These are phyloP conservation scores for Malassezia arunalokei DNA, from an alignment of 1,284 basidiomycete genomes.

Conservation along the genomic window DNA sequence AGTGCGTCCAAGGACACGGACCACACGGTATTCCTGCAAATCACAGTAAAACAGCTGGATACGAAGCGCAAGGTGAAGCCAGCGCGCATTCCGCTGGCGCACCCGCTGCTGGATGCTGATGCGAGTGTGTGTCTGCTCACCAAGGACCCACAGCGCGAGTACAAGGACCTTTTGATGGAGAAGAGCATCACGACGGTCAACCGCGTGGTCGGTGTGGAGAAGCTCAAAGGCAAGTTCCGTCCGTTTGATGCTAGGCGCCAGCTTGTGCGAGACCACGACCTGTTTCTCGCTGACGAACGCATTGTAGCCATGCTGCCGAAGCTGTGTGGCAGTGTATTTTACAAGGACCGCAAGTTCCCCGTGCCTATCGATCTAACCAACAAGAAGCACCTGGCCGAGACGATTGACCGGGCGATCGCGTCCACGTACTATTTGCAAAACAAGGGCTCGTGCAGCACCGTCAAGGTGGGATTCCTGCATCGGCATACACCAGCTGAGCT, in stretches of 20 bases:
- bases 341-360: slow-evolving; percentile 84
- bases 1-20: slow-evolving; percentile 20
- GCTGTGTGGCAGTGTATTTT: slow-evolving; percentile 77
- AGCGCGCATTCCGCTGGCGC: slow-evolving; percentile 54
- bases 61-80: slow-evolving; percentile 29
- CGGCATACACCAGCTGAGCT: slow-evolving; percentile 64
- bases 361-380: slow-evolving; percentile 70
- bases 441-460: slow-evolving; percentile 47
- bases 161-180: slow-evolving; percentile 75
- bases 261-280: slow-evolving; percentile 71
- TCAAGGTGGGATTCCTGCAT: slow-evolving; percentile 65
- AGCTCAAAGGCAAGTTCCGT: slow-evolving; percentile 45
- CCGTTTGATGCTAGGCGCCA: slow-evolving; percentile 74
- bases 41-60: slow-evolving; percentile 31
- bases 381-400: slow-evolving; percentile 72
- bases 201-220: slow-evolving; percentile 70
- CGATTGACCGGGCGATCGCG: slow-evolving; percentile 76
- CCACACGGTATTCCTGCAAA: slow-evolving; percentile 30
- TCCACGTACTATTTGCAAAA: slow-evolving; percentile 77
- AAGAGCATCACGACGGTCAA: slow-evolving; percentile 74
- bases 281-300: slow-evolving; percentile 86
- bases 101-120: slow-evolving; percentile 70
- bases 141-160: slow-evolving; percentile 88
- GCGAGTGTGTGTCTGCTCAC: slow-evolving; percentile 74
- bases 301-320: slow-evolving; percentile 75